These are phyloP conservation scores for Aspergillus taichungensis DNA, from an alignment of 495 filamentous ascomycete genomes.

Conservation along the genomic window DNA sequence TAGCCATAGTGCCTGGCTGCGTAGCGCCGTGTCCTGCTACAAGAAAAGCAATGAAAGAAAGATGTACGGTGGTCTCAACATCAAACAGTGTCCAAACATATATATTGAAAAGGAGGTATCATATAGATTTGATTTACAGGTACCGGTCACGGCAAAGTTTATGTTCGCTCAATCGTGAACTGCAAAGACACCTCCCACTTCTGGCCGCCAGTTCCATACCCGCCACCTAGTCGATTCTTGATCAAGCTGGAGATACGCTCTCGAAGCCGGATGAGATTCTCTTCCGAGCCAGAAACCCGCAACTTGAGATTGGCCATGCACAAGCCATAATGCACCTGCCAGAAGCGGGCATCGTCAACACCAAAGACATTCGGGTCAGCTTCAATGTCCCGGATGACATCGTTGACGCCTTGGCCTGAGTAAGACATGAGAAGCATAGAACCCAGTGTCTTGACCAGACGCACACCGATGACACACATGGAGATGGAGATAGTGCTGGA, in stretches of 20 bases:
- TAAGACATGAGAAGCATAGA: slow-evolving; percentile 95
- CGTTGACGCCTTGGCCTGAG: slow-evolving; percentile 54
- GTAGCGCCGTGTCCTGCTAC: no score
- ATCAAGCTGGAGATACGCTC: slow-evolving; percentile 69
- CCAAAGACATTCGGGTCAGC: slow-evolving; percentile 63
- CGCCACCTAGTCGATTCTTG: slow-evolving; percentile 77
- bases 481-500: slow-evolving; percentile 67
- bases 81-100: background rate
- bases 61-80: no score
- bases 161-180: slow-evolving; percentile 32
- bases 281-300: slow-evolving; percentile 55
- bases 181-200: slow-evolving; percentile 76
- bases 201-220: slow-evolving; percentile 72
- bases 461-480: slow-evolving; percentile 80
- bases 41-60: no score
- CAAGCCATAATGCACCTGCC: slow-evolving; percentile 96
- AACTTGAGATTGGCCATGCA: slow-evolving; percentile 93
- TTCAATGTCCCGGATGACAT: slow-evolving; percentile 77
- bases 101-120: background rate
- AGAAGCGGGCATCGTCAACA: slow-evolving; percentile 87
- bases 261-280: slow-evolving; percentile 57
- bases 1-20: no score
- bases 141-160: slow-evolving; percentile 3
- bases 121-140: background rate
- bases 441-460: slow-evolving; percentile 75